Evolutionary conservation across 176 grass and related monocot species (phyloP).

Genomic region (Raddia distichophylla): DNA sequence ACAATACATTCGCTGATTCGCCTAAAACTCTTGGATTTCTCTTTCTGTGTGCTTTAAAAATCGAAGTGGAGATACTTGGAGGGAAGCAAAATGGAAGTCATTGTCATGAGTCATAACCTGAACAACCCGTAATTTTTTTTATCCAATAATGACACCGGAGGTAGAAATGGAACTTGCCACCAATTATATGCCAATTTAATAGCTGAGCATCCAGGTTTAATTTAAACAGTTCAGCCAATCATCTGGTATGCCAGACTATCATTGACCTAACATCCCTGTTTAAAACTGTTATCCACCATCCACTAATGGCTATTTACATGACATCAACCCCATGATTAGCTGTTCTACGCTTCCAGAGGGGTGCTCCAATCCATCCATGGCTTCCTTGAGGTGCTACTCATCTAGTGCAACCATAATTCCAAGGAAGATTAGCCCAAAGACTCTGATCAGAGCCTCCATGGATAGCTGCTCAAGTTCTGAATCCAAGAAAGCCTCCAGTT

Average conservation of each 20-base stretch:
- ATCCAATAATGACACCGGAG: slow-evolving; percentile 30
- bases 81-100: slow-evolving; percentile 29
- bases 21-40: background rate
- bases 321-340: slow-evolving; percentile 37
- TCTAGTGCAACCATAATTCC: slow-evolving; percentile 21
- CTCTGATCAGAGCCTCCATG: slow-evolving; percentile 35
- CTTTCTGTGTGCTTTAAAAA: slow-evolving; percentile 7
- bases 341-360: background rate
- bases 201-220: slow-evolving; percentile 16
- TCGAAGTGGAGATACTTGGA: slow-evolving; percentile 11
- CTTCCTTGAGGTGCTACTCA: slow-evolving; percentile 38
- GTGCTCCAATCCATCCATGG: slow-evolving; percentile 30
- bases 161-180: slow-evolving; percentile 29
- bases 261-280: slow-evolving; percentile 48
- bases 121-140: slow-evolving; percentile 18
- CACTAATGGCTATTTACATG: slow-evolving; percentile 42
- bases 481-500: slow-evolving; percentile 29
- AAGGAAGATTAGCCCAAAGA: slow-evolving; percentile 13
- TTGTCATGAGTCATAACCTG: slow-evolving; percentile 31
- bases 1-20: background rate
- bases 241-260: slow-evolving; percentile 1
- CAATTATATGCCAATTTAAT: slow-evolving; percentile 30
- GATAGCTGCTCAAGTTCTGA: slow-evolving; percentile 36
- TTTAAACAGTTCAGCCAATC: slow-evolving; percentile 33
- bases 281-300: slow-evolving; percentile 41